Percentiles rank a stretch among this genome's conserved stretches.
These are phyloP conservation scores for Fusarium tricinctum DNA, from an alignment of 2,329 filamentous ascomycete genomes.

Conservation along the genomic window DNA sequence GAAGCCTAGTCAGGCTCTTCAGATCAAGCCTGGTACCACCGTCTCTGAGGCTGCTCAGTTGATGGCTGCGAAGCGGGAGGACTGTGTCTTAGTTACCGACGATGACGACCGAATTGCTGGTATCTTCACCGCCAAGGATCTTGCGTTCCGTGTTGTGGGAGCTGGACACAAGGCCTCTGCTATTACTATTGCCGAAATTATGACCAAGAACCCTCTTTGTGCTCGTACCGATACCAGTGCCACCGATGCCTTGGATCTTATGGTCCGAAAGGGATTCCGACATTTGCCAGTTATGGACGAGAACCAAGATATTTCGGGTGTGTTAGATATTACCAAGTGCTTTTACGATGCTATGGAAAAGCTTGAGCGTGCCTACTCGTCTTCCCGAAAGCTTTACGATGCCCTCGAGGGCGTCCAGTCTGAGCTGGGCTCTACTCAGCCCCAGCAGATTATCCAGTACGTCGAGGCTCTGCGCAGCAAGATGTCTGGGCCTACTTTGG, in stretches of 20 bases:
- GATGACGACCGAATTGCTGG: slow-evolving; percentile 98
- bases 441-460: slow-evolving; percentile 98
- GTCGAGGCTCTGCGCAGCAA: slow-evolving; percentile 94
- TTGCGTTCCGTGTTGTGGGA: slow-evolving; percentile 96
- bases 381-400: slow-evolving; percentile 98
- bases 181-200: slow-evolving; percentile 96
- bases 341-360: slow-evolving; percentile 99
- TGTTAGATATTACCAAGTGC: slow-evolving; percentile 98
- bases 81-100: slow-evolving; percentile 97
- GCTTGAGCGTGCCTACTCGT: slow-evolving; percentile 95
- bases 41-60: slow-evolving; percentile 97
- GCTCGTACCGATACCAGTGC: slow-evolving; percentile 98
- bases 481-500: slow-evolving; percentile 97
- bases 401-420: slow-evolving; percentile 98
- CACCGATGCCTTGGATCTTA: slow-evolving; percentile 95
- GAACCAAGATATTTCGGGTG: slow-evolving; percentile 98
- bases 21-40: slow-evolving; percentile 95
- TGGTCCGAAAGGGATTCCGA: slow-evolving; percentile 98
- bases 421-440: slow-evolving; percentile 93
- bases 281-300: slow-evolving; percentile 99
- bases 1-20: slow-evolving; percentile 93
- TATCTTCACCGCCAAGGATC: slow-evolving; percentile 98
- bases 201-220: slow-evolving; percentile 99
- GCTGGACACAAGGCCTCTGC: slow-evolving; percentile 88
- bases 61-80: slow-evolving; percentile 98